Conservation (phyloP, 345 rosid genomes). For the Hibiscus trionum region DNA sequence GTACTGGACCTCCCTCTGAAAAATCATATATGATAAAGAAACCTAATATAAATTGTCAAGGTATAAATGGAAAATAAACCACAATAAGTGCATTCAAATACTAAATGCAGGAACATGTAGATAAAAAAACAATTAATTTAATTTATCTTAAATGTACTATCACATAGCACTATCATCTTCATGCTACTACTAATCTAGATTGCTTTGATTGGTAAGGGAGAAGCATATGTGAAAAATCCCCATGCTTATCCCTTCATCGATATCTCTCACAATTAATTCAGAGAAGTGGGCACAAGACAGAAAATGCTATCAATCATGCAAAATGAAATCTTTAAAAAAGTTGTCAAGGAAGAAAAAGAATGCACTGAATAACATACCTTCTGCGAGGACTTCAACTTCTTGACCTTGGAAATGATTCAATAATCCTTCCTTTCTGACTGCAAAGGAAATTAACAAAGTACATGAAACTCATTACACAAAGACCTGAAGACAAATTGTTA, state of each 20-base stretch:
- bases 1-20: neutral
- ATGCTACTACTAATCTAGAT: neutral
- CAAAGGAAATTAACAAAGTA: neutral
- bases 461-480: neutral
- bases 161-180: neutral
- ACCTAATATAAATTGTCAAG: neutral
- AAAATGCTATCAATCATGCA: neutral
- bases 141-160: neutral
- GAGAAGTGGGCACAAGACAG: neutral
- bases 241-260: neutral
- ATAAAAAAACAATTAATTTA: too few relatives aligned
- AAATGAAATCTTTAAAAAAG: neutral
- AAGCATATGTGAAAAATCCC: neutral
- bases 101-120: neutral
- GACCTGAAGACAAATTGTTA: too few relatives aligned
- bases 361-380: conserved; percentile 18
- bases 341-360: neutral
- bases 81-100: neutral
- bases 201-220: neutral
- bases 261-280: neutral
- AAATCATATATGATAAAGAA: neutral
- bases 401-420: conserved; percentile 38
- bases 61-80: neutral
- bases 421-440: conserved; percentile 48
- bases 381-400: conserved; percentile 52